These are phyloP conservation scores for Gnomoniopsis sp. DNA, from an alignment of 2,329 filamentous ascomycete genomes.

Conservation along the genomic window DNA sequence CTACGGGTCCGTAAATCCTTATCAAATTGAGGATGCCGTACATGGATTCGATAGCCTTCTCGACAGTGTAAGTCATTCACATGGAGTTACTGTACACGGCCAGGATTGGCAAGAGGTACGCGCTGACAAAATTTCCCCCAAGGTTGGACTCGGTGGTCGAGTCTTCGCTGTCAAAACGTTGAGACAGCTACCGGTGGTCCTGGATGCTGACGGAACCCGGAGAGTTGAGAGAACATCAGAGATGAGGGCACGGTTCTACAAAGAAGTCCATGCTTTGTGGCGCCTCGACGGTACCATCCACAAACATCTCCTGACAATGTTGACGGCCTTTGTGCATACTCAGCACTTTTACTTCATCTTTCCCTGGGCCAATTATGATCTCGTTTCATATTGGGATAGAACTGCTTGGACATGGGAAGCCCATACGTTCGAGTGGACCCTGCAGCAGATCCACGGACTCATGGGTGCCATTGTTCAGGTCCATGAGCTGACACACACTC, in stretches of 20 bases:
- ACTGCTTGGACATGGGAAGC: neutral
- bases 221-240: neutral
- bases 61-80: neutral
- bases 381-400: neutral
- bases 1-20: neutral
- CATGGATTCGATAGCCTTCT: neutral
- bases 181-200: neutral
- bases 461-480: neutral
- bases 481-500: neutral
- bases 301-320: neutral
- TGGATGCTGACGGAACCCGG: neutral
- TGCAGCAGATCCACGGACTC: neutral
- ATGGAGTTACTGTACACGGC: neutral
- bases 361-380: neutral
- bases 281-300: neutral
- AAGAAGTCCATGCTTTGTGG: neutral
- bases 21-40: neutral
- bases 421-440: neutral
- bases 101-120: neutral
- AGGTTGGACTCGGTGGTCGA: neutral
- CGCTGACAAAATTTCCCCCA: neutral
- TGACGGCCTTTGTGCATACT: neutral
- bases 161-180: neutral
- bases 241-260: neutral
- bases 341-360: neutral